phyloP scores from a whole-genome alignment of 352 stramenopile genomes.

The Phytophthora macrochlamydospora region DNA sequence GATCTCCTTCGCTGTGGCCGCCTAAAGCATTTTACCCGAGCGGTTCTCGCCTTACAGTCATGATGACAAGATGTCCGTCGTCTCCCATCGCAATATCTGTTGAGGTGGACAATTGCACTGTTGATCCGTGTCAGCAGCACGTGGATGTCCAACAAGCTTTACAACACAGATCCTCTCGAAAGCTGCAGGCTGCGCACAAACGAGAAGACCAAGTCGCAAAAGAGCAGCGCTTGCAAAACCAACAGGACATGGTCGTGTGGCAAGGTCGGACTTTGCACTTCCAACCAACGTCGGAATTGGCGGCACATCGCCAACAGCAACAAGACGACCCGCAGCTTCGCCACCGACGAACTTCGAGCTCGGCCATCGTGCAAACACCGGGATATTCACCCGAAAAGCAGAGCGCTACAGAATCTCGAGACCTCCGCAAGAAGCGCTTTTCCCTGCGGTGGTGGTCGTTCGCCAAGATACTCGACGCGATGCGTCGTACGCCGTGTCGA shows the following conservation, averaged over 20 bases:
- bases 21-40: constrained; percentile 48
- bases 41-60: constrained; percentile 33
- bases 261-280: constrained; percentile 45
- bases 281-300: constrained; percentile 34
- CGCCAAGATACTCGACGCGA: constrained; percentile 49
- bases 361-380: constrained; percentile 58
- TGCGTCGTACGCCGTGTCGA: constrained; percentile 60
- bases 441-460: constrained; percentile 55
- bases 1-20: constrained; percentile 61
- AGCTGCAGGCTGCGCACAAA: constrained; percentile 37
- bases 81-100: constrained; percentile 40
- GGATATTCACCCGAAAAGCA: constrained; percentile 47
- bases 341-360: constrained; percentile 29
- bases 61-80: constrained; percentile 50
- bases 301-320: constrained; percentile 15
- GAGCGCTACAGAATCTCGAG: constrained; percentile 38
- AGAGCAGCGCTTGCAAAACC: constrained; percentile 35
- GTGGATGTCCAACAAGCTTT: constrained; percentile 27
- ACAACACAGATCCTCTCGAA: constrained; percentile 30
- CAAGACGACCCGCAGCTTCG: constrained; percentile 19
- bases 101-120: constrained; percentile 3
- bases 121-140: constrained; percentile 28
- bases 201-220: constrained; percentile 35
- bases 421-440: constrained; percentile 44
- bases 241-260: constrained; percentile 46